Evolutionary conservation across 768 basidiomycete genomes (phyloP), one percentile per base, ranked within the genome.

Genomic region (Podaxis mareebaensis): DNA sequence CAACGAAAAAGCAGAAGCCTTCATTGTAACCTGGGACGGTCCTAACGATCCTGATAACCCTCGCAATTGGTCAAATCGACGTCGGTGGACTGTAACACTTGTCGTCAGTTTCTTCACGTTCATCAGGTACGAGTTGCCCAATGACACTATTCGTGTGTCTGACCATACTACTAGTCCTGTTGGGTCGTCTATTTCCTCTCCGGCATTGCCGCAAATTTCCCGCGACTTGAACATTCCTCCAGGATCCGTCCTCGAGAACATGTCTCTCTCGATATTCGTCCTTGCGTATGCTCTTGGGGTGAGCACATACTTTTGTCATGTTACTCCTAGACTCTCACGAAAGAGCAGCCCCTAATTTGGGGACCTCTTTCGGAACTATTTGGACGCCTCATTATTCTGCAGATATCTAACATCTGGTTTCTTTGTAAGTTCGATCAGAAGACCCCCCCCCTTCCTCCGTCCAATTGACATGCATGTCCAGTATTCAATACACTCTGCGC

Each of bases 71-170:
- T 70, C 78, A 4, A 80, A 77, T 58, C 76, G 70, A 30, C 76
- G 75, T 66, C 90, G 88, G 77, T 90, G 88, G 90, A 81, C 77
- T 0, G 85, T 84, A 0, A 89, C 87, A 0, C 66, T 81, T 20
- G 78, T 89, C 26, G 83, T 90, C 0, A 89, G 89, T 0, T 77
- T 79, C 0, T 91, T 88, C 69, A 87, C 89, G 0, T 88, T 90
- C 69, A 88, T 90, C 39, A 80, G 78, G 15, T 87, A 89, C 0
- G 77, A 91, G 0, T 85, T 92, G 90, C 6, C 83, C 88, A 5
- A 90, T 90, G 84, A 75, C 90, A 1, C 85, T 88, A 90, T 0
- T 89, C 90, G 0, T 74, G 78, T 0, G 63, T 0, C 66, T 44
- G 10, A 15, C 30, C 15, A 53, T 60, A 11, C 38, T 6, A 53